Conservation (phyloP, 768 basidiomycete species). For the Trametes punicea region DNA sequence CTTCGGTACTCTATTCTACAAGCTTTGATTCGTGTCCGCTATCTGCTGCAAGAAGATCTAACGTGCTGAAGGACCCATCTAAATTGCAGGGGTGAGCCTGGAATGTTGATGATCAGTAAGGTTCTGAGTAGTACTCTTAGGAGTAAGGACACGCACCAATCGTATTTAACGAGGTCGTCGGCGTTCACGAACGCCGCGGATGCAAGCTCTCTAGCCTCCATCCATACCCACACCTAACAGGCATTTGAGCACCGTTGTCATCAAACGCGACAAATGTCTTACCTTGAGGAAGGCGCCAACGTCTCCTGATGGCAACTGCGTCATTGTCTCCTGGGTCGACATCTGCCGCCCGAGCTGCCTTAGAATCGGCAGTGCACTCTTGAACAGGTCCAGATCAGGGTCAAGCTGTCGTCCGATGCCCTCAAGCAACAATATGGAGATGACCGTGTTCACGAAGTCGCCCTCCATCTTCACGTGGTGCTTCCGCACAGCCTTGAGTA, state of each 20-base stretch:
- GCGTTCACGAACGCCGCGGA: slow-evolving; percentile 73
- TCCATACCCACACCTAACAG: slow-evolving; percentile 81
- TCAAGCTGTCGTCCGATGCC: slow-evolving; percentile 95
- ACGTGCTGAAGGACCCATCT: not conserved
- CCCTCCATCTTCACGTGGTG: slow-evolving; percentile 99
- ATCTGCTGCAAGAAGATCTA: slow-evolving; percentile 1
- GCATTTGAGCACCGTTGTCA: not conserved
- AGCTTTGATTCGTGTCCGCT: slow-evolving; percentile 2
- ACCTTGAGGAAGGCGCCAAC: slow-evolving; percentile 89
- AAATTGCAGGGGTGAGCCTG: slow-evolving; percentile 54
- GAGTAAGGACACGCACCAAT: slow-evolving; percentile 56
- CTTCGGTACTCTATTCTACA: slow-evolving; percentile 16
- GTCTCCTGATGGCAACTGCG: slow-evolving; percentile 63
- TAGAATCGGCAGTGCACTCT: slow-evolving; percentile 90
- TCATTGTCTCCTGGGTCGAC: slow-evolving; percentile 68
- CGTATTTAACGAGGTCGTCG: slow-evolving; percentile 85
- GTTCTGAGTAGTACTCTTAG: not conserved
- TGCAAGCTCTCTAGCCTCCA: slow-evolving; percentile 88
- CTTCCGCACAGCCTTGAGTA: slow-evolving; percentile 77
- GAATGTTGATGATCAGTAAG: slow-evolving; percentile 15
- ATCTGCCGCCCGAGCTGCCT: slow-evolving; percentile 90
- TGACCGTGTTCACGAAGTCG: slow-evolving; percentile 97
- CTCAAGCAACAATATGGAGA: slow-evolving; percentile 89
- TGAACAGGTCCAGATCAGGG: slow-evolving; percentile 90
- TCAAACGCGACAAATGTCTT: slow-evolving; percentile 18